Conservation (phyloP, 2,329 filamentous ascomycete species). For the Sclerotinia sclerotiorum region DNA sequence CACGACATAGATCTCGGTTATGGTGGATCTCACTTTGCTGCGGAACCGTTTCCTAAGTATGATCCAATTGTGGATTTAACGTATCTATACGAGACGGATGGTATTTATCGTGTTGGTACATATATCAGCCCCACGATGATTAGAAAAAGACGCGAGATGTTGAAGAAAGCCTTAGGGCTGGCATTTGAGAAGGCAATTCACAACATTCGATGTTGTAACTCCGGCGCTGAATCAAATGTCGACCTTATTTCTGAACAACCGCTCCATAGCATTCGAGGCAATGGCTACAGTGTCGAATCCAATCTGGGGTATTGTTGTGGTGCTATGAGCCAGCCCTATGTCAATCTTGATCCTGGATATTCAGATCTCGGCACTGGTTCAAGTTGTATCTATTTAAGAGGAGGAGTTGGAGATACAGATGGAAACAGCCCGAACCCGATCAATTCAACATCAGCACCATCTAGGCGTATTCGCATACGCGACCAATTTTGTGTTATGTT, state of each 20-base stretch:
- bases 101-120: not conserved
- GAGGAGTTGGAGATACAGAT: fast-evolving
- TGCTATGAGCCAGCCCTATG: too few relatives aligned
- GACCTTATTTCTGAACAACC: too few relatives aligned
- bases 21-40: not conserved
- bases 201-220: not conserved
- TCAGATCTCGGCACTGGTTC: not conserved
- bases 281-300: too few relatives aligned
- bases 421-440: too few relatives aligned
- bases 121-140: not conserved
- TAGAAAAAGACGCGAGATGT: not conserved
- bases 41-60: conserved; percentile 5
- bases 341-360: not conserved
- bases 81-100: not conserved
- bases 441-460: too few relatives aligned
- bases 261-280: not conserved
- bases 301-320: not conserved
- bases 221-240: not conserved
- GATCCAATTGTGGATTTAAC: not conserved
- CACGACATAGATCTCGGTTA: conserved; percentile 6
- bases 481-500: too few relatives aligned
- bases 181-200: not conserved
- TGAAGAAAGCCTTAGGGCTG: too few relatives aligned
- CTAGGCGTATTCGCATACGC: not conserved
- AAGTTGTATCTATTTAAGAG: not conserved